Conservation (phyloP, 2,329 filamentous ascomycete species). For the Microdochium trichocladiopsis region DNA sequence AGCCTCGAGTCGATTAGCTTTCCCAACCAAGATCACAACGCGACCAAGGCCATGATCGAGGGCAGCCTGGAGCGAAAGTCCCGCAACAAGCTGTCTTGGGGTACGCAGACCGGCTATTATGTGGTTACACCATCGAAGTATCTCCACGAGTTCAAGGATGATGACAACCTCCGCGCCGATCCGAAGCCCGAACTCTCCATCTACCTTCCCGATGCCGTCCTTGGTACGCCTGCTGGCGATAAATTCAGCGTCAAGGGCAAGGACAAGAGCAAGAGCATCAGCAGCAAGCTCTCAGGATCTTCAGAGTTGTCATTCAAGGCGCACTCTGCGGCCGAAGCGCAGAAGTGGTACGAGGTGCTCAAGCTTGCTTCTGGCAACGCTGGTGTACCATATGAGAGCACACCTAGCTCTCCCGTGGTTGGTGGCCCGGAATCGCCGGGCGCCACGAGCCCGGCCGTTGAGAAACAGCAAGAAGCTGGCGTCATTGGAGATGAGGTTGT, state of each 20-base stretch:
- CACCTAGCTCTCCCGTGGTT: slow-evolving; percentile 24
- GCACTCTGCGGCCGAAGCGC: slow-evolving; percentile 69
- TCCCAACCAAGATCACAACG: slow-evolving; percentile 78
- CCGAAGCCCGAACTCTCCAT: slow-evolving; percentile 81
- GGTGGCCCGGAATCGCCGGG: slow-evolving; percentile 10
- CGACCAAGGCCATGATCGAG: slow-evolving; percentile 79
- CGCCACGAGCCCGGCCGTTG: slow-evolving; percentile 17
- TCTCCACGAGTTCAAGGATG: slow-evolving; percentile 94
- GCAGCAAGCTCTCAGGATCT: slow-evolving; percentile 71
- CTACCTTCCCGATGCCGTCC: slow-evolving; percentile 82
- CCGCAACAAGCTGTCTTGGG: slow-evolving; percentile 72
- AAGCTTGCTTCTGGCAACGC: slow-evolving; percentile 48
- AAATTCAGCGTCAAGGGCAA: slow-evolving; percentile 97
- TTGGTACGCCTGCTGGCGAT: slow-evolving; percentile 64
- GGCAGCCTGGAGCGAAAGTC: slow-evolving; percentile 87
- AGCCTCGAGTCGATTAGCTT: slow-evolving; percentile 69
- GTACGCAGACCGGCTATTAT: slow-evolving; percentile 78
- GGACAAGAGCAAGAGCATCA: slow-evolving; percentile 73
- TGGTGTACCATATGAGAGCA: slow-evolving; percentile 25
- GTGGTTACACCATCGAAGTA: slow-evolving; percentile 84
- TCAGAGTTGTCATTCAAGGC: slow-evolving; percentile 86
- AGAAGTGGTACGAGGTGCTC: slow-evolving; percentile 80
- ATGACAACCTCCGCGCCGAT: slow-evolving; percentile 64
- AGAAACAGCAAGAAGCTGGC: slow-evolving; percentile 37
- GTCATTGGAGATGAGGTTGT: slow-evolving; percentile 27